These are phyloP conservation scores for Candida insectalens DNA, from an alignment of 805 yeast genomes.

Conservation along the genomic window DNA sequence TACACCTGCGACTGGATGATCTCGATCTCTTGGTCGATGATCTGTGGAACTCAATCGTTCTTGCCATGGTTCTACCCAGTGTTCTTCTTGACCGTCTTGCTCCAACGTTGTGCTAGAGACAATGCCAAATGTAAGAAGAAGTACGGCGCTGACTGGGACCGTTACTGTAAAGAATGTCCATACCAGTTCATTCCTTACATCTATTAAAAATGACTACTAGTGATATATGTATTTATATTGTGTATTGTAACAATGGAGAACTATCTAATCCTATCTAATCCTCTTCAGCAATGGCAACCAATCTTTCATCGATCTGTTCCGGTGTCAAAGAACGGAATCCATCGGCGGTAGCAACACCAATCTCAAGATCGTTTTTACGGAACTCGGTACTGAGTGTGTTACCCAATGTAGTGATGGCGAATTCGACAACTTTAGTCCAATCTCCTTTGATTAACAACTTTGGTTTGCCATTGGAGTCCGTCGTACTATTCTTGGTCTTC, in stretches of 20 bases:
- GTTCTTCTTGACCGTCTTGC: slow-evolving; percentile 78
- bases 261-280: slow-evolving; percentile 41
- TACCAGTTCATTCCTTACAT: slow-evolving; percentile 86
- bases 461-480: slow-evolving; percentile 7
- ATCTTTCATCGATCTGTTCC: slow-evolving; percentile 90
- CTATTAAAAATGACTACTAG: slow-evolving; percentile 29
- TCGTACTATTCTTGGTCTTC: slow-evolving; percentile 19
- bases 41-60: slow-evolving; percentile 80
- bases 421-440: slow-evolving; percentile 84
- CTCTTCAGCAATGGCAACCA: slow-evolving; percentile 92
- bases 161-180: slow-evolving; percentile 80
- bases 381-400: slow-evolving; percentile 87
- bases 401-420: slow-evolving; percentile 78
- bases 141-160: slow-evolving; percentile 92
- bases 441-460: slow-evolving; percentile 63
- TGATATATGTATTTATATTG: background rate
- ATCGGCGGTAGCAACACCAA: slow-evolving; percentile 72
- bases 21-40: slow-evolving; percentile 83
- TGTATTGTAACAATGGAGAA: background rate
- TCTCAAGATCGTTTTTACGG: slow-evolving; percentile 85
- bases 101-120: slow-evolving; percentile 88
- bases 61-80: slow-evolving; percentile 95
- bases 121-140: slow-evolving; percentile 72
- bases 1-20: slow-evolving; percentile 92
- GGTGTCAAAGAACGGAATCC: slow-evolving; percentile 66